Evolutionary conservation across 2,329 filamentous ascomycete genomes (phyloP).

Genomic region (Cercospora sp.): DNA sequence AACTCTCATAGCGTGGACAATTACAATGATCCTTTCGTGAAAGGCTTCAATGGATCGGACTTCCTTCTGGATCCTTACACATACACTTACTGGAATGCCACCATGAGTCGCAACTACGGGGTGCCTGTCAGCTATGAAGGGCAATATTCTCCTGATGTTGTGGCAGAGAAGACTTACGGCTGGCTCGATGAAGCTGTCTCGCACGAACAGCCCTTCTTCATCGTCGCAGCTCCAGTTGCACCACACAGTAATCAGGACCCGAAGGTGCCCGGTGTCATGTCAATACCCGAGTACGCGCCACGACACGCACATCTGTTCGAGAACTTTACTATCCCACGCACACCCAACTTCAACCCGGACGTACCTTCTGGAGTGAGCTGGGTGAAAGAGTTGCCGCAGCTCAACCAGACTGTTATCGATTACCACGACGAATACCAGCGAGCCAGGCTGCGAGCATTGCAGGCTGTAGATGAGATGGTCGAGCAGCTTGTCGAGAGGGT

Average conservation of each 20-base stretch:
- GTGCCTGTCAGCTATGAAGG: conserved; percentile 59
- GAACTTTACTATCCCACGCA: conserved; percentile 61
- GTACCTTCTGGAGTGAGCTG: conserved; percentile 50
- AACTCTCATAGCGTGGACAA: conserved; percentile 61
- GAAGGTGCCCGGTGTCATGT: conserved; percentile 15
- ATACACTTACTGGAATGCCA: conserved; percentile 64
- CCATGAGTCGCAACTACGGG: conserved; percentile 36
- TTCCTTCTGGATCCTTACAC: conserved; percentile 62
- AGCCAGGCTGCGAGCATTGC: conserved; percentile 51
- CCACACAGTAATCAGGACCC: conserved; percentile 33
- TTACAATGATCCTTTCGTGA: conserved; percentile 59
- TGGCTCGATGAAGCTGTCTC: conserved; percentile 52
- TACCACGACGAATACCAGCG: conserved; percentile 57
- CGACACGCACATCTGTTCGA: conserved; percentile 64
- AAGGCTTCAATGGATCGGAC: conserved; percentile 58
- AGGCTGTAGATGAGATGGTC: conserved; percentile 58
- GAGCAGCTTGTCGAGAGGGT: conserved; percentile 48
- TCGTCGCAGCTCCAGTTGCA: conserved; percentile 36
- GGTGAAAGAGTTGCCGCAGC: conserved; percentile 46
- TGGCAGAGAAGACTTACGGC: conserved; percentile 59
- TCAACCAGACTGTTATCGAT: conserved; percentile 50
- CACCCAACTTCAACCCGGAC: conserved; percentile 64
- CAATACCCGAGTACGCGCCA: conserved; percentile 27
- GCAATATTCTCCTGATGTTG: conserved; percentile 59
- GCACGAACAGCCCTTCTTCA: conserved; percentile 33